phyloP scores from a whole-genome alignment of 1,284 basidiomycete species.

The Apiotrichum gamsii region DNA sequence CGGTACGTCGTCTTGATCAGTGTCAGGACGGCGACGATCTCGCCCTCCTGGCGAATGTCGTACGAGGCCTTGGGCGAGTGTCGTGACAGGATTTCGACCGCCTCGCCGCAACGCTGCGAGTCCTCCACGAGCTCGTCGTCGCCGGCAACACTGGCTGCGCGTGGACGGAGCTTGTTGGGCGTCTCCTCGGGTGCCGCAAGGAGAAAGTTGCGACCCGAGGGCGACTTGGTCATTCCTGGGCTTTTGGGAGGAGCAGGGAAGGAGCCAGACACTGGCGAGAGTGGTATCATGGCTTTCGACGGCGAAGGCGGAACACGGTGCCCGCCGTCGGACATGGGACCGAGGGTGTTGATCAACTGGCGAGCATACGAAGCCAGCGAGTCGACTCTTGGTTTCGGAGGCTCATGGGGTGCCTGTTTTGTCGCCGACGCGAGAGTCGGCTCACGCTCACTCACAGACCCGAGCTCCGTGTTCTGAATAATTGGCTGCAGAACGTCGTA shows the following conservation, averaged over 20 bases:
- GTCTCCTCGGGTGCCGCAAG: neutral
- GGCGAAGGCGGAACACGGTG: slow-evolving; percentile 11
- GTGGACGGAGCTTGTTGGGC: slow-evolving; percentile 5
- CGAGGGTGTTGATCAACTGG: slow-evolving; percentile 28
- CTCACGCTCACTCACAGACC: slow-evolving; percentile 16
- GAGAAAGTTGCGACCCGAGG: neutral
- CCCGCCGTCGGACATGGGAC: neutral
- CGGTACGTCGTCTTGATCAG: slow-evolving; percentile 82
- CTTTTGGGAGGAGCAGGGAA: neutral
- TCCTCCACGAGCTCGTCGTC: slow-evolving; percentile 50
- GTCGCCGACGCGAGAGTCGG: neutral
- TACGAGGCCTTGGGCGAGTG: slow-evolving; percentile 86
- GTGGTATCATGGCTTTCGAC: slow-evolving; percentile 4
- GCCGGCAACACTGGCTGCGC: slow-evolving; percentile 27
- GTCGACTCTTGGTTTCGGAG: slow-evolving; percentile 11
- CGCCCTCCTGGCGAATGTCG: slow-evolving; percentile 84
- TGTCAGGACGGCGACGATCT: slow-evolving; percentile 79
- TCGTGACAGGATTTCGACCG: slow-evolving; percentile 81
- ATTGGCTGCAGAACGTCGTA: slow-evolving; percentile 44
- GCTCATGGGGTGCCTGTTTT: slow-evolving; percentile 1
- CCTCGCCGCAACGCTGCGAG: slow-evolving; percentile 60
- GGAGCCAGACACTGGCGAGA: neutral
- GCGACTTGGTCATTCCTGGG: neutral
- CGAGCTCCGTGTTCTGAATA: slow-evolving; percentile 46
- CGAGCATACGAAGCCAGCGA: slow-evolving; percentile 30